Base-by-base conservation (phyloP, 768 basidiomycete species). In the Leccinum longicurvipes region DNA sequence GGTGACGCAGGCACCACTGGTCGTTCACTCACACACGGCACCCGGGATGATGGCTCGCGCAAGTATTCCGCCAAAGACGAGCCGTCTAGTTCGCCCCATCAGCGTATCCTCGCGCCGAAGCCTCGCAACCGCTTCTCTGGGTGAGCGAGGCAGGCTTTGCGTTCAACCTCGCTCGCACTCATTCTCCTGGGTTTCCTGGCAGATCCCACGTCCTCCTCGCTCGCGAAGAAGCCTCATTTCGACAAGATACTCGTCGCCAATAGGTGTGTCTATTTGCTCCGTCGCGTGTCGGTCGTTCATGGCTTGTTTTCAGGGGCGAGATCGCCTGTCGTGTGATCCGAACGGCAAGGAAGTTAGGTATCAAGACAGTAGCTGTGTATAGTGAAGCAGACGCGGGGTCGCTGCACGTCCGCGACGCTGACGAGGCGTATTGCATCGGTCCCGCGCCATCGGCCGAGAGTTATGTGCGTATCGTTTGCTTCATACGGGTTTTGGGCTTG, bases 321-420 rank as follows among this genome's bases (percentile, higher is more conserved):
- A 98, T 98, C 60, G 93, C 94, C 6, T 97, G 95, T 70, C 86
- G 94, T 19, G 91, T 98, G 44, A 96, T 96, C 53, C 86, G 90
- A 24, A 96, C 94, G 0, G 91, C 92, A 3, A 84, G 79, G 70
- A 89, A 88, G 66, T 76, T 97, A 4, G 94, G 95, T 0, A 87
- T 97, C 68, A 86, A 82, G 78, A 93, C 91, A 0, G 94, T 97
- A 15, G 93, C 93, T 0, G 90, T 98, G 7, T 97, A 89, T 67
- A 92, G 89, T 57, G 91, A 95, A 47, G 91, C 84, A 7, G 95
- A 98, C 61, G 82, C 77, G 50, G 78, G 87, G 65, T 80, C 91
- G 0, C 69, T 95, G 57, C 95, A 98, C 69, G 93, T 95, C 23
- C 74, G 83, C 59, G 76, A 93, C 77, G 91, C 91, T 5, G 91